phyloP scores from a whole-genome alignment of 1,284 basidiomycete genomes.

The Cutaneotrichosporon sp. region DNA sequence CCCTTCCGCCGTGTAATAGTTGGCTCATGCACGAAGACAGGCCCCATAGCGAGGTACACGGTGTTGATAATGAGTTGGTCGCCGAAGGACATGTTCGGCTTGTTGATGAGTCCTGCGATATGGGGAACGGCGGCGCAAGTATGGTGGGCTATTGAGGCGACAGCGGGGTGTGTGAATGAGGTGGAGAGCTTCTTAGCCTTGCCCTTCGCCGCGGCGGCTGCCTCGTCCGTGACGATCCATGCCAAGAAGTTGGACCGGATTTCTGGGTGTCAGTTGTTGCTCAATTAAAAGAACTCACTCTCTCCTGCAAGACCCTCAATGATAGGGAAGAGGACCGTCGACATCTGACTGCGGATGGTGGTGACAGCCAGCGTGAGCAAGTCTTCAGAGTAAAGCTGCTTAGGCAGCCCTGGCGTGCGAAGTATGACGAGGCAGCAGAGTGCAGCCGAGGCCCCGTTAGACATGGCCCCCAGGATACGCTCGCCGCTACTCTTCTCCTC shows the following conservation, averaged over 20 bases:
- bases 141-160: constrained; percentile 62
- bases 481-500: constrained; percentile 56
- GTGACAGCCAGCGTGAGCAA: constrained; percentile 71
- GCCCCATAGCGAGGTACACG: constrained; percentile 85
- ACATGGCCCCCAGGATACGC: constrained; percentile 56
- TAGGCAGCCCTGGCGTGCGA: constrained; percentile 69
- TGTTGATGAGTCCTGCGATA: constrained; percentile 45
- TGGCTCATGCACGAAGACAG: constrained; percentile 78
- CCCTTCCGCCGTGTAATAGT: constrained; percentile 44
- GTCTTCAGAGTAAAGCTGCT: constrained; percentile 88
- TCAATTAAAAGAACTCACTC: constrained; percentile 21
- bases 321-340: constrained; percentile 76
- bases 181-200: constrained; percentile 15
- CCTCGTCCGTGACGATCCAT: constrained; percentile 54
- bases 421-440: constrained; percentile 75
- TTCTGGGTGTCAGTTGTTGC: constrained; percentile 20
- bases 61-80: constrained; percentile 82
- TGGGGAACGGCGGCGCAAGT: constrained; percentile 50
- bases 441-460: constrained; percentile 69
- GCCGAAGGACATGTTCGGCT: constrained; percentile 63
- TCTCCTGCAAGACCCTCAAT: constrained; percentile 63
- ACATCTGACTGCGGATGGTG: constrained; percentile 72
- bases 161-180: constrained; percentile 51
- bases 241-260: constrained; percentile 54
- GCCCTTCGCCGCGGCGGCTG: constrained; percentile 37